Conservation (phyloP, 805 yeast genomes). For the Nakazawaea holstii region DNA sequence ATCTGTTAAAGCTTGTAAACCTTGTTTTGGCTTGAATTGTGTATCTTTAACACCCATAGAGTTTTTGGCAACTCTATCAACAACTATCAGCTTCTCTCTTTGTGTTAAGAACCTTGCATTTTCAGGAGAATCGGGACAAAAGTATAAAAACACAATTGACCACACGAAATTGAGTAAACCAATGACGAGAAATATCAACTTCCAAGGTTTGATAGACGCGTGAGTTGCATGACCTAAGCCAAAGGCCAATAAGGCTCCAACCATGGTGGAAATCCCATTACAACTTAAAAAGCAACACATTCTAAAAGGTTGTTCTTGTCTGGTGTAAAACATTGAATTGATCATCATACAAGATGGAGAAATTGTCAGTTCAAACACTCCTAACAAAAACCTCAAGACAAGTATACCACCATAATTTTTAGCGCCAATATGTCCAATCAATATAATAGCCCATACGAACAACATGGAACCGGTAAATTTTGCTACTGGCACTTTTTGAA, state of each 20-base stretch:
- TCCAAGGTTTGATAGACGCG: constrained; percentile 42
- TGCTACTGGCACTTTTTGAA: constrained; percentile 31
- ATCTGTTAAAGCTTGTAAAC: constrained; percentile 20
- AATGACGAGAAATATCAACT: constrained; percentile 50
- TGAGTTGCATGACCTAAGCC: constrained; percentile 27
- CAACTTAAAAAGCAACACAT: constrained; percentile 19
- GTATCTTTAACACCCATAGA: constrained; percentile 24
- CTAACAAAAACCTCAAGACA: constrained; percentile 43
- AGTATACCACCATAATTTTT: constrained; percentile 40
- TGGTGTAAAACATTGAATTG: constrained; percentile 28
- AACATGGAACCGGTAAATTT: constrained; percentile 31
- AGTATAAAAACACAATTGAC: constrained; percentile 37
- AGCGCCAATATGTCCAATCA: constrained; percentile 43
- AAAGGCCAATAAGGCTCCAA: constrained; percentile 21
- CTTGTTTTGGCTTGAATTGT: constrained; percentile 19
- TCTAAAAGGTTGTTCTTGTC: constrained; percentile 28
- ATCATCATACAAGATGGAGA: constrained; percentile 30
- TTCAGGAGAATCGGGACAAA: constrained; percentile 47
- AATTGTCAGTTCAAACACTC: constrained; percentile 33
- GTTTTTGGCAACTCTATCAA: constrained; percentile 36
- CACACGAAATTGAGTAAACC: constrained; percentile 48
- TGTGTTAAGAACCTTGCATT: constrained; percentile 29
- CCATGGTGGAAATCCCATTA: constrained; percentile 25
- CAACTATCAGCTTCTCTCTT: constrained; percentile 37
- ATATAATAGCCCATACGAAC: constrained; percentile 41